Conservation (phyloP, 2,329 filamentous ascomycete species). For the Diaporthe sp. region DNA sequence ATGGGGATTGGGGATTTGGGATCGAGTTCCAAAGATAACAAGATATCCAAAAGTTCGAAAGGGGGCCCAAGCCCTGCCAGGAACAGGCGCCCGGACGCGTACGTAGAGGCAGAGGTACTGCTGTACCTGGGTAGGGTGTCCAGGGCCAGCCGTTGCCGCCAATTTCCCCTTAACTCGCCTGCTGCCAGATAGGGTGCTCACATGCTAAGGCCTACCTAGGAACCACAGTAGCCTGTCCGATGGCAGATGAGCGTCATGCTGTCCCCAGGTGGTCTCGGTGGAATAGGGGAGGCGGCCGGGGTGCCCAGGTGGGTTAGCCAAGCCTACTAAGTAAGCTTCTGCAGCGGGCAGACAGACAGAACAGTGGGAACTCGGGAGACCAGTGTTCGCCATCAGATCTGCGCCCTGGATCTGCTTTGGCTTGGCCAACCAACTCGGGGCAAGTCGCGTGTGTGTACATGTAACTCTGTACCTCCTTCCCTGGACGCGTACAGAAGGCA, state of each 20-base stretch:
- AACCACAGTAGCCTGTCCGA: not conserved
- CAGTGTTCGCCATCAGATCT: not conserved
- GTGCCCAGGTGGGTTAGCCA: constrained; percentile 24
- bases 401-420: not conserved
- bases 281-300: constrained; percentile 20
- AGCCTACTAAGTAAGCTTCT: constrained; percentile 8
- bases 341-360: not conserved
- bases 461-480: not conserved
- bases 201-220: constrained; percentile 7
- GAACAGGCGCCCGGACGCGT: not conserved
- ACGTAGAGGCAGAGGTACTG: not conserved
- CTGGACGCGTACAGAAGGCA: constrained; percentile 7
- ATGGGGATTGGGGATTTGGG: not conserved
- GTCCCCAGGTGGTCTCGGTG: not conserved
- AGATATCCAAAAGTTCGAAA: constrained; percentile 32
- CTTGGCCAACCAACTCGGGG: not conserved
- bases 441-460: constrained; percentile 17
- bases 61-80: constrained; percentile 31
- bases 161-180: not conserved
- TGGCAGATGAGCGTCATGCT: constrained; percentile 19
- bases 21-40: constrained; percentile 16
- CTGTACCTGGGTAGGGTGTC: not conserved
- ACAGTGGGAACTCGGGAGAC: not conserved
- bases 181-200: not conserved
- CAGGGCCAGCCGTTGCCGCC: constrained; percentile 10